Base-by-base conservation (phyloP, 176 grass and related monocot genomes). In the Avena insularis region DNA sequence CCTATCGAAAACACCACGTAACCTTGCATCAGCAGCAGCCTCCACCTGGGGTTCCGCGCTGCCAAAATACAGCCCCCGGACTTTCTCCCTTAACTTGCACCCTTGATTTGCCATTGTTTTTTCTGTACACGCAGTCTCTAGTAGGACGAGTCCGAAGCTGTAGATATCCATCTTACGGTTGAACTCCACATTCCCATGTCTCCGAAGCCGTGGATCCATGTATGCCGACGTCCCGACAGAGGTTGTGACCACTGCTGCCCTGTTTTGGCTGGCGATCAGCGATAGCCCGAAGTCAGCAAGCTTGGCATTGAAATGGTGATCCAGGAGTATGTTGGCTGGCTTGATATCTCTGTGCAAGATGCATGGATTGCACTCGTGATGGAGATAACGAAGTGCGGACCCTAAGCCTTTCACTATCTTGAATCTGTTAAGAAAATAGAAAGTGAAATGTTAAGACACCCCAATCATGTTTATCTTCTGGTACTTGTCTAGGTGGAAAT, bases 281-380 rank as follows among this genome's bases (percentile, higher is more conserved):
- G 79, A 49, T 10, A 81, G 21, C 12, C 79, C 60, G 23, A 81
- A 81, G 16, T 66, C 79, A 33, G 43, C 79, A 20, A 81, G 43
- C 60, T 66, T 81, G 14, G 79, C 45, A 4, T 66, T 78, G 27
- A 58, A 78, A 6, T 68, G 13, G 3, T 36, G 0, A 68, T 68
- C 65, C 0, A 68, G 14, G 2, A 68, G 65, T 38, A 68, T 58
- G 2, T 38, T 78, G 29, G 16, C 19, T 10, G 75, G 75, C 54
- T 78, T 78, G 51, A 78, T 78, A 38, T 78, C 75, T 57, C 75
- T 58, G 2, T 78, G 75, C 51, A 78, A 27, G 13, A 81, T 66
- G 23, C 2, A 16, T 33, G 21, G 21, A 2, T 31, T 2, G 43
- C 79, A 65, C 8, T 66, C 23, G 14, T 68, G 65, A 8, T 68